A percentile compares a stretch with the other conserved stretches of the same genome.
Evolutionary conservation across 495 filamentous ascomycete species (phyloP).

Genomic region (Evernia prunastri): DNA sequence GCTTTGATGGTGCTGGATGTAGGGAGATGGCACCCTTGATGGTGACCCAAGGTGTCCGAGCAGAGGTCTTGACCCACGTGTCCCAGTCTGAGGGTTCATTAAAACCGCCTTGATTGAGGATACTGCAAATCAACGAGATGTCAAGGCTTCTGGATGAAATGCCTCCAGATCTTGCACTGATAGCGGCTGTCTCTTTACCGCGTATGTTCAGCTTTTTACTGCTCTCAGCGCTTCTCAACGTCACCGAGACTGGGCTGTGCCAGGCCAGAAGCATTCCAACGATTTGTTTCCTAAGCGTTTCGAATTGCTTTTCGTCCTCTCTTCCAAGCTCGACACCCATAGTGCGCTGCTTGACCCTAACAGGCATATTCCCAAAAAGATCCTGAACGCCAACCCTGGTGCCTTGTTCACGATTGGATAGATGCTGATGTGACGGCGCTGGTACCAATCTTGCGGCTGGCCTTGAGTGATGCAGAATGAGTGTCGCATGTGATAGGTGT

Average conservation of each 20-base stretch:
- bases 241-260: conserved; percentile 39
- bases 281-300: conserved; percentile 51
- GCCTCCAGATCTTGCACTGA: not conserved
- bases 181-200: conserved; percentile 1
- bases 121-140: conserved; percentile 38
- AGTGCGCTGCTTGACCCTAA: conserved; percentile 80
- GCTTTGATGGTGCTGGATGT: conserved; percentile 60
- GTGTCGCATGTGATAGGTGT: conserved; percentile 58
- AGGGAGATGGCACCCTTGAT: conserved; percentile 66
- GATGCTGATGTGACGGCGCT: conserved; percentile 52
- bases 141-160: conserved; percentile 23
- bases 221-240: conserved; percentile 36
- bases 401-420: conserved; percentile 57
- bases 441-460: conserved; percentile 62
- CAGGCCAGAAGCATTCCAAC: conserved; percentile 64
- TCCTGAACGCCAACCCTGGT: conserved; percentile 76
- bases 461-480: conserved; percentile 65
- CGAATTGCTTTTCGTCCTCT: conserved; percentile 64
- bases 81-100: conserved; percentile 44
- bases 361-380: conserved; percentile 92
- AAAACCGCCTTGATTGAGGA: conserved; percentile 60
- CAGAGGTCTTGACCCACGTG: conserved; percentile 63
- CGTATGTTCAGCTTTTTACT: conserved; percentile 25
- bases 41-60: conserved; percentile 50
- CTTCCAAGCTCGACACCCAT: conserved; percentile 40